Base-by-base conservation (phyloP, 2,329 filamentous ascomycete genomes). In the Calonectria pteridis region DNA sequence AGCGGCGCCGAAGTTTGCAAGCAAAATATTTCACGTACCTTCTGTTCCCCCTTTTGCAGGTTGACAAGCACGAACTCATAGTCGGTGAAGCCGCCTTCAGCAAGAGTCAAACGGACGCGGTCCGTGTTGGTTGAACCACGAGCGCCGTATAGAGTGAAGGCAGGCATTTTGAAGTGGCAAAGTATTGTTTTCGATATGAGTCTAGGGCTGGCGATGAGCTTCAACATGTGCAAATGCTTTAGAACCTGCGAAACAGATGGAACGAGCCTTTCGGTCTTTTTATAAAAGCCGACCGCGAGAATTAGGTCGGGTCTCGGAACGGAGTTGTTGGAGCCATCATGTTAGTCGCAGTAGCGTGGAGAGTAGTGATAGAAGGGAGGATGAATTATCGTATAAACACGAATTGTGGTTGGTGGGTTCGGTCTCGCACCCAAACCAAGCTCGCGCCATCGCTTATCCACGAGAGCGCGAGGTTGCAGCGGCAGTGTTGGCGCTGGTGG, bases 11-110 rank as follows among this genome's bases (percentile, higher is more conserved):
- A 23, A 4, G 14, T 26, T 59, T 55, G 4, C 20, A 18, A 46
- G 14, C 75, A 59, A 76, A 75, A 76, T 26, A 23, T 58, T 63
- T 74, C 51, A 78, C 77, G 0, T 43, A 86, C 85, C 79, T 86
- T 87, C 76, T 87, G 85, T 66, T 87, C 85, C 11, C 84, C 82
- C 55, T 84, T 84, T 71, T 78, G 76, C 20, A 87, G 77, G 75
- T 86, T 83, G 68, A 87, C 55, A 75, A 81, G 67, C 20, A 85
- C 84, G 43, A 84, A 64, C 46, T 87, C 82, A 67, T 85, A 87
- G 74, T 87, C 84, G 14, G 83, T 85, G 75, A 86, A 85, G 77
- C 85, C 84, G 67, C 83, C 85, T 78, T 87, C 85, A 55, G 84
- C 85, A 46, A 87, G 84, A 64, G 85, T 85, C 70, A 86, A 77